These are phyloP conservation scores for Crotalaria pallida DNA, from an alignment of 306 rosid genomes.

Conservation along the genomic window DNA sequence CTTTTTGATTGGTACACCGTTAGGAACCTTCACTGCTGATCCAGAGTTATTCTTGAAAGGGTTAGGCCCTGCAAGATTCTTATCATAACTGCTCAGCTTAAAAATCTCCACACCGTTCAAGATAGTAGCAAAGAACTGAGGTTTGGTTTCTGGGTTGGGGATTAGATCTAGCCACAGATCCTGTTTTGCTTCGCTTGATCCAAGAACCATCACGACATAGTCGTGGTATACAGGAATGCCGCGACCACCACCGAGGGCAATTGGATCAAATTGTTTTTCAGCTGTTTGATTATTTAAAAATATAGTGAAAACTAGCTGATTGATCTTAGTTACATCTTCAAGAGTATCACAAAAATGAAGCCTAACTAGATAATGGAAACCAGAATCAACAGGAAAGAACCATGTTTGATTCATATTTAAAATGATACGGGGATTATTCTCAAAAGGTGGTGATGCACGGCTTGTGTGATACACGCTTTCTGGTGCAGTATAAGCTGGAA, in stretches of 20 bases:
- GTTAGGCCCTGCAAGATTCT: conserved; percentile 20
- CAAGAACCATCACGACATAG: conserved; percentile 21
- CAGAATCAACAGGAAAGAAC: conserved; percentile 35
- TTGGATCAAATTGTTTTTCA: not conserved
- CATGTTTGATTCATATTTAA: conserved; percentile 27
- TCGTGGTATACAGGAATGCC: conserved; percentile 22
- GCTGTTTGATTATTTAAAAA: conserved; percentile 38
- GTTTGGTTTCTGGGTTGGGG: not conserved
- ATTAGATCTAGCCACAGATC: conserved; percentile 32
- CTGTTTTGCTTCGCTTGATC: conserved; percentile 21
- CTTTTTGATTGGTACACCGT: not conserved
- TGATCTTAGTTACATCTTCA: not conserved
- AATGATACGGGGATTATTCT: not conserved
- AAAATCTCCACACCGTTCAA: conserved; percentile 41
- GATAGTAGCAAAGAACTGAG: not conserved
- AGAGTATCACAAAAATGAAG: conserved; percentile 40
- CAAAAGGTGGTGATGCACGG: not conserved
- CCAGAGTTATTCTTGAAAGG: not conserved
- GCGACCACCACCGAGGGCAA: not conserved
- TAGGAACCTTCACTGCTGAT: not conserved
- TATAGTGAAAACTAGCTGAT: conserved; percentile 21
- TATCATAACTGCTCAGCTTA: conserved; percentile 16
- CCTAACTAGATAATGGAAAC: conserved; percentile 44
- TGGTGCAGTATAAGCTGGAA: conserved; percentile 25
- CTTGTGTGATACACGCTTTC: conserved; percentile 15